Evolutionary conservation across 768 basidiomycete species (phyloP).

Genomic region (Tulasnella sp.): DNA sequence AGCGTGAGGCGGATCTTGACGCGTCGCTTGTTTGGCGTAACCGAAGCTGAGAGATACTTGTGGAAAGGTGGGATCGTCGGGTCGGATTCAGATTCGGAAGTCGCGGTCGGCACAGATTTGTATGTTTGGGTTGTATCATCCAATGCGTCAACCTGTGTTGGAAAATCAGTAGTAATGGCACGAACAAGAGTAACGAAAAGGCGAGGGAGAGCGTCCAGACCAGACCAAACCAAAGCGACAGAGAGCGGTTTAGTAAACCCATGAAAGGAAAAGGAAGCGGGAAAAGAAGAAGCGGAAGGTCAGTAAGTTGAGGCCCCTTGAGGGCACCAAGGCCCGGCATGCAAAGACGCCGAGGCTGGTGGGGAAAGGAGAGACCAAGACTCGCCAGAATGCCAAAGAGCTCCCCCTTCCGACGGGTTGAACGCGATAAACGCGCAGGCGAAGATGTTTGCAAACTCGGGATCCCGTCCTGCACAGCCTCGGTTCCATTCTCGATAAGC

Average conservation of each 20-base stretch:
- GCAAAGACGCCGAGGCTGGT: not conserved
- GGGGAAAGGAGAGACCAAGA: slow-evolving; percentile 9
- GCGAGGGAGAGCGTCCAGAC: not conserved
- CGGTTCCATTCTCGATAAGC: slow-evolving; percentile 25
- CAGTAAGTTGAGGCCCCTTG: slow-evolving; percentile 4
- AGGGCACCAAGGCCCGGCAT: slow-evolving; percentile 6
- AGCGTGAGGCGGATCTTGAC: slow-evolving; percentile 51
- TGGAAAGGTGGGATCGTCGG: slow-evolving; percentile 62
- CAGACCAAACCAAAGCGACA: not conserved
- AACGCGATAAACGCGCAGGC: not conserved
- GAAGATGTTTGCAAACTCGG: not conserved
- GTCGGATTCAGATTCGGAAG: slow-evolving; percentile 34
- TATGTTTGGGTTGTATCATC: slow-evolving; percentile 66
- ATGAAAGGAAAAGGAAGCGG: not conserved
- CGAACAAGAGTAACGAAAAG: not conserved
- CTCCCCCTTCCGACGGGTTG: not conserved
- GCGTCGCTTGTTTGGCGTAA: not conserved
- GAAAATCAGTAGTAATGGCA: slow-evolving; percentile 7
- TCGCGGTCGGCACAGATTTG: slow-evolving; percentile 37
- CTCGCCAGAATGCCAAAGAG: slow-evolving; percentile 70
- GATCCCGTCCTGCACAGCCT: not conserved
- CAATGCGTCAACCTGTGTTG: slow-evolving; percentile 61
- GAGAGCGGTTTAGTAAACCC: not conserved
- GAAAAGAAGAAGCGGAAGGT: not conserved
- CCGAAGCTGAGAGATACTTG: slow-evolving; percentile 13